Evolutionary conservation across 345 rosid genomes (phyloP), one percentile per base, ranked within the genome.

Genomic region (Acer negundo): DNA sequence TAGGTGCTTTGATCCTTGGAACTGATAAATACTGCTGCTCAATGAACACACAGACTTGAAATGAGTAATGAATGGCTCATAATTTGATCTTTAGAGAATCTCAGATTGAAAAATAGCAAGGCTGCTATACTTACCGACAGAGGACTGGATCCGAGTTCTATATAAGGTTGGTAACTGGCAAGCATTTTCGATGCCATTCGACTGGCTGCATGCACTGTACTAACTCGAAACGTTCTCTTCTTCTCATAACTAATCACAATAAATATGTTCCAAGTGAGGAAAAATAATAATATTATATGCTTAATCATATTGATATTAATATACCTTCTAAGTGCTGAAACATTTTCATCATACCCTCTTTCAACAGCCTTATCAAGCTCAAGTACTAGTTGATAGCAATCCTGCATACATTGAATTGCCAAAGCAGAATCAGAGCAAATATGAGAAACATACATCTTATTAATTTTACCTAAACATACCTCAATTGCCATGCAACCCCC

Each of bases 401-500:
- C 77, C 83, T 80, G 76, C 79, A 80, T 3, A 26, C n/a, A 13
- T 55, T 5, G 26, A 22, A 24, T 26, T 62, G 4, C 63, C 3
- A 24, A 3, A n/a, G n/a, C 31, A 12, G 2, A 40, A 40, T 47
- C 53, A 47, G 5, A 31, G 35, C 35, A 31, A 31, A 31, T 31
- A 31, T 3, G 35, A 31, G 35, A 31, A 47, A 47, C 53, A 47
- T 47, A 47, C 15, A 47, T 47, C 12, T 47, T 47, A 12, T 47
- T 17, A 47, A 51, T 15, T 15, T 3, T 15, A 51, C 17, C 4
- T 15, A 51, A 6, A 51, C 44, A 44, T 53, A 75, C 82, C 82
- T 80, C 82, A 69, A 80, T 80, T 19, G 82, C 79, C 82, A 70
- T 80, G 31, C 82, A 80, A 62, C 82, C 82, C 0, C 79, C 79